phyloP scores from a whole-genome alignment of 345 rosid species.

The Linum tenue region DNA sequence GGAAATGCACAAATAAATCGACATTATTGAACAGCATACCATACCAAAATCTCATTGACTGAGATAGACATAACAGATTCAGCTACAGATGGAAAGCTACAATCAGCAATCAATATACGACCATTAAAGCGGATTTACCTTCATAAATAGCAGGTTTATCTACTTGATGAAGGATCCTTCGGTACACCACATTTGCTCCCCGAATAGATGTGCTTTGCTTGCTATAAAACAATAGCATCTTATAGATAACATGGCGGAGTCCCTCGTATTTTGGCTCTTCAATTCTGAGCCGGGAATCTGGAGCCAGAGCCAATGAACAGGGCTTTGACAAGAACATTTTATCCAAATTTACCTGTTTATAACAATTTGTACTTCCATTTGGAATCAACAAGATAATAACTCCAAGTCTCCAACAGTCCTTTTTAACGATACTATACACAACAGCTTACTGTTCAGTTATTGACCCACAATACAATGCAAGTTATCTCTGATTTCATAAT shows the following conservation, averaged over 20 bases:
- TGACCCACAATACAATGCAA: too few species aligned
- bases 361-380: neutral
- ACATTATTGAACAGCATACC: neutral
- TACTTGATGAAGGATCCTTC: slow-evolving; percentile 56
- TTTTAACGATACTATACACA: too few species aligned
- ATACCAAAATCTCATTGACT: neutral
- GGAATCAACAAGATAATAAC: neutral
- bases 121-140: slow-evolving; percentile 29
- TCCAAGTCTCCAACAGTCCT: neutral
- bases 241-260: slow-evolving; percentile 42
- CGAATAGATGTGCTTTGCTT: slow-evolving; percentile 81
- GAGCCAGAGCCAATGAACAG: slow-evolving; percentile 67
- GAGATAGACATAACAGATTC: neutral
- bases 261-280: slow-evolving; percentile 76
- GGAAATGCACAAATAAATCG: neutral
- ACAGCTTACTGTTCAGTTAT: too few species aligned
- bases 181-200: slow-evolving; percentile 73
- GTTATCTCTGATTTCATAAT: too few species aligned
- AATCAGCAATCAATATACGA: neutral
- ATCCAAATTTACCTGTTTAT: slow-evolving; percentile 55
- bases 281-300: slow-evolving; percentile 56
- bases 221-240: slow-evolving; percentile 72
- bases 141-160: slow-evolving; percentile 72
- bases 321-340: slow-evolving; percentile 84
- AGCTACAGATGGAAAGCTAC: neutral